Conservation (phyloP, 1,139 yeast species). For the Geotrichum candidum region DNA sequence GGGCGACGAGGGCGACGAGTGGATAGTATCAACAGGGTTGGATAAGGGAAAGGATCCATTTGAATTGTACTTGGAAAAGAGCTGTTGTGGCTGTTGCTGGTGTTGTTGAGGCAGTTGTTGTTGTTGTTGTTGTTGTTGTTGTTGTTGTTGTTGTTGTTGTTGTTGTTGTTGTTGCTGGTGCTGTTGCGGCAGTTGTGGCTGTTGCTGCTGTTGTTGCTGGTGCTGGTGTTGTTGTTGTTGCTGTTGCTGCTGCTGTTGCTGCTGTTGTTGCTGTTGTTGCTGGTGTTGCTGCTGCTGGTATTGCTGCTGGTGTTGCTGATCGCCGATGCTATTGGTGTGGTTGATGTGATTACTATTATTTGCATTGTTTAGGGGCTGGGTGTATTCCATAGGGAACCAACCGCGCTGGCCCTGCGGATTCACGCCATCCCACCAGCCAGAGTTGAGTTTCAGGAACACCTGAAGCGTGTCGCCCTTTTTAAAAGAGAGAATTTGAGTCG, state of each 20-base stretch:
- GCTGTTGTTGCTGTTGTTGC: not conserved
- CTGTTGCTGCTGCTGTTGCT: not conserved
- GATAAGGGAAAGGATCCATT: not conserved
- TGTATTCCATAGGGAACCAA: constrained; percentile 36
- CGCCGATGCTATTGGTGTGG: not conserved
- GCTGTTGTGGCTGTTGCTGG: not conserved
- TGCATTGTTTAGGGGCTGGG: constrained; percentile 11
- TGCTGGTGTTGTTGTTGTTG: too few species aligned
- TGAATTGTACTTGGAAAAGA: not conserved
- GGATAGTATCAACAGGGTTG: not conserved
- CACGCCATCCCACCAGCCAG: constrained; percentile 39
- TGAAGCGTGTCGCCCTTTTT: constrained; percentile 55
- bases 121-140: not conserved
- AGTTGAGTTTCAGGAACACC: constrained; percentile 46
- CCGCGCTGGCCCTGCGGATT: constrained; percentile 29
- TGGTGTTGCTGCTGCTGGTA: too few species aligned
- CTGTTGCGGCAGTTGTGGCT: too few species aligned
- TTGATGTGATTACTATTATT: not conserved
- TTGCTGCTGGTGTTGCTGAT: not conserved
- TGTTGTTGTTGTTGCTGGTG: too few species aligned
- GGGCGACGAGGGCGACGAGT: not conserved
- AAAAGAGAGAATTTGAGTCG: constrained; percentile 59
- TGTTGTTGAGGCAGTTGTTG: not conserved
- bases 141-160: not conserved
- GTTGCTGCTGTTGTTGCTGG: too few species aligned